Evolutionary conservation across 192 early-diverging fungal genomes (phyloP).

Genomic region (Entomortierella parvispora): DNA sequence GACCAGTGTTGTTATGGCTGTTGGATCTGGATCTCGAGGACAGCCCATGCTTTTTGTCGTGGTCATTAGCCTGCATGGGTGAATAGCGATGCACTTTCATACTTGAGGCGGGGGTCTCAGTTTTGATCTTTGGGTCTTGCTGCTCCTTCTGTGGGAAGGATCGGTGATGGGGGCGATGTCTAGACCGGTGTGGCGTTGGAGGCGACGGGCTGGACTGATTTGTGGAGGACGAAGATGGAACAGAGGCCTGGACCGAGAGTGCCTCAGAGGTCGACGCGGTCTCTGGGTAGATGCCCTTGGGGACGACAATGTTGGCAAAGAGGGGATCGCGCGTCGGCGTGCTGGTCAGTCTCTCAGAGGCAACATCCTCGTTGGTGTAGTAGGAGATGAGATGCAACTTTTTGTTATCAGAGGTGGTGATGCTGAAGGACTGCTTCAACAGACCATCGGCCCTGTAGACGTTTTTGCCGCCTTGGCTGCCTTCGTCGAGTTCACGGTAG

Average conservation of each 20-base stretch:
- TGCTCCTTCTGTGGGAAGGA: conserved; percentile 26
- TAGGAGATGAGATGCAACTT: conserved; percentile 91
- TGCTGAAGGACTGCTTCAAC: conserved; percentile 90
- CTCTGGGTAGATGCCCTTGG: conserved; percentile 89
- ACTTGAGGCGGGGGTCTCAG: background rate
- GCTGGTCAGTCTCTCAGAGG: conserved; percentile 65
- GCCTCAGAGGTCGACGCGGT: conserved; percentile 42
- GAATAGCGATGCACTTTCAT: conserved; percentile 38
- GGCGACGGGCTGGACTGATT: conserved; percentile 38
- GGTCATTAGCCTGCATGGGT: conserved; percentile 26
- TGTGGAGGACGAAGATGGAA: conserved; percentile 22
- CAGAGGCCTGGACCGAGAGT: background rate
- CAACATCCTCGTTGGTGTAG: conserved; percentile 85
- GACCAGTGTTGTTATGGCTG: conserved; percentile 23
- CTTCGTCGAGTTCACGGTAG: conserved; percentile 81
- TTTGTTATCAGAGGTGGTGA: conserved; percentile 81
- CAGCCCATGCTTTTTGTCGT: conserved; percentile 3
- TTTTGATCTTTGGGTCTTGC: background rate
- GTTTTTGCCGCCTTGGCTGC: conserved; percentile 41
- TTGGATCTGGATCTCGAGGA: conserved; percentile 17
- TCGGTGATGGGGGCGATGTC: conserved; percentile 49
- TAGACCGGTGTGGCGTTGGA: conserved; percentile 26
- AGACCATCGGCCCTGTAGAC: conserved; percentile 83
- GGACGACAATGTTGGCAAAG: conserved; percentile 74
- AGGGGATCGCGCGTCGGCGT: conserved; percentile 74